Percentiles rank a stretch among this genome's conserved stretches.
Evolutionary conservation across 2,329 filamentous ascomycete species (phyloP).

Genomic region (Aspergillus hortae): DNA sequence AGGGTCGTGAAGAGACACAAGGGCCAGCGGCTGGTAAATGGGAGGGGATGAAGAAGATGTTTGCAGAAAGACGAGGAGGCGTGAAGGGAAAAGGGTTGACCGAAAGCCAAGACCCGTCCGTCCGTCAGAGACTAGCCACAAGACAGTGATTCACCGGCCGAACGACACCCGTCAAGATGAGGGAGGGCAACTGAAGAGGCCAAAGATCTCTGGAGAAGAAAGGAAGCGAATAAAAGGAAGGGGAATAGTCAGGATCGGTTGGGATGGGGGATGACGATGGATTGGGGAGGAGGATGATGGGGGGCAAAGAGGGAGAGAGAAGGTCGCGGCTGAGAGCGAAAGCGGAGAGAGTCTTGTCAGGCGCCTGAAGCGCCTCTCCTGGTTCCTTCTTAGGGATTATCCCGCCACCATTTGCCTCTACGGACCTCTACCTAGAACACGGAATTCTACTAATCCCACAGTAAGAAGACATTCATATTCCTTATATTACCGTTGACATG

Average conservation of each 20-base stretch:
- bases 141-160: conserved; percentile 6
- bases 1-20: conserved; percentile 8
- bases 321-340: conserved; percentile 8
- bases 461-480: too few relatives aligned
- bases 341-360: conserved; percentile 11
- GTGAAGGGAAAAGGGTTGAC: conserved; percentile 16
- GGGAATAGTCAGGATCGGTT: neutral
- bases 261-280: neutral
- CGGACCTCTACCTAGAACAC: neutral
- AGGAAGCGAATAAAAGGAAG: neutral
- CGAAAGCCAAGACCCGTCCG: conserved; percentile 16
- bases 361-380: conserved; percentile 10
- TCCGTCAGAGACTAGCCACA: conserved; percentile 13
- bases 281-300: neutral
- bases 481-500: too few relatives aligned
- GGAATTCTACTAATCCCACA: too few relatives aligned
- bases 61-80: conserved; percentile 14
- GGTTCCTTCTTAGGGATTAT: neutral
- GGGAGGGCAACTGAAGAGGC: conserved; percentile 1
- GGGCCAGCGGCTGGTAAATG: conserved; percentile 5
- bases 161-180: conserved; percentile 3
- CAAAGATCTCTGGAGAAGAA: neutral
- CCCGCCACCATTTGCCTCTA: conserved; percentile 1
- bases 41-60: conserved; percentile 8
- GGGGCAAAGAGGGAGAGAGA: neutral